phyloP scores from a whole-genome alignment of 2,329 filamentous ascomycete species.

The Alternaria novae-zelandiae region DNA sequence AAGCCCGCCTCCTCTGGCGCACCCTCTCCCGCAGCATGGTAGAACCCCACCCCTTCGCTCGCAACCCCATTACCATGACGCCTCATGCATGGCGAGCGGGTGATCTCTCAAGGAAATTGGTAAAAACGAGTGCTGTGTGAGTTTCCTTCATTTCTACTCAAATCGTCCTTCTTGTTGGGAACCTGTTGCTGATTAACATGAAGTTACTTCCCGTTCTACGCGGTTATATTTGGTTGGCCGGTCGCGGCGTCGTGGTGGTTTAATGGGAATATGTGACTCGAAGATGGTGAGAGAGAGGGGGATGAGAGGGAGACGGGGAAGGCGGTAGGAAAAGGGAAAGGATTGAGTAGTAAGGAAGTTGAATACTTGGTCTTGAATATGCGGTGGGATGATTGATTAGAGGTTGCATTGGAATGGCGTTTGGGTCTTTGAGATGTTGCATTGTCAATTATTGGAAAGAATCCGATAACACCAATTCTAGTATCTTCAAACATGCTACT shows the following conservation, averaged over 20 bases:
- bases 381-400: conserved; percentile 36
- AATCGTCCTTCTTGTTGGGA: neutral
- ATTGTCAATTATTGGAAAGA: no score
- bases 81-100: conserved; percentile 34
- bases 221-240: conserved; percentile 43
- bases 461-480: no score
- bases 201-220: conserved; percentile 40
- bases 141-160: conserved; percentile 4
- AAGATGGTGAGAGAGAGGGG: conserved; percentile 19
- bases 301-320: neutral
- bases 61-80: conserved; percentile 34
- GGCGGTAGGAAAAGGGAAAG: neutral
- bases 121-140: conserved; percentile 36
- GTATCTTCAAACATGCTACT: no score
- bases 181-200: neutral
- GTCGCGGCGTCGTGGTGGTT: conserved; percentile 33
- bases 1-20: conserved; percentile 40
- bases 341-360: conserved; percentile 29
- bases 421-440: neutral
- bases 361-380: conserved; percentile 36
- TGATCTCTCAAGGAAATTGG: conserved; percentile 29
- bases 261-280: conserved; percentile 42
- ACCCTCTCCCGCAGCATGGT: conserved; percentile 40
- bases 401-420: neutral
- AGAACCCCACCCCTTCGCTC: conserved; percentile 46